phyloP scores from a whole-genome alignment of 2,329 filamentous ascomycete species.

The Myriosclerotinia duriaeana region DNA sequence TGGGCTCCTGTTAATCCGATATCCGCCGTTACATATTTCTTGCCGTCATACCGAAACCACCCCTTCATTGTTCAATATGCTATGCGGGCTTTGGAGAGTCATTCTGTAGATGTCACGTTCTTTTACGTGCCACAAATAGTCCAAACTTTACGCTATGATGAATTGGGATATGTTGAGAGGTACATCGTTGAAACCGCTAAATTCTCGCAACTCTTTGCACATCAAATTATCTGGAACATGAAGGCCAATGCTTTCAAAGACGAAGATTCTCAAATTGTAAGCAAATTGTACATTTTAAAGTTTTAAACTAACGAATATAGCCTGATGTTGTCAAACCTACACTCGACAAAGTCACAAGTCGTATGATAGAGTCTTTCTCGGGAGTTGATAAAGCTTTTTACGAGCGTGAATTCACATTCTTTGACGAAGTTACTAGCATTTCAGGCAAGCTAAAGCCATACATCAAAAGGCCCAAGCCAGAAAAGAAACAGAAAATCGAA shows the following conservation, averaged over 20 bases:
- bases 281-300: slow-evolving; percentile 37
- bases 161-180: slow-evolving; percentile 87
- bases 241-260: slow-evolving; percentile 99
- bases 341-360: slow-evolving; percentile 83
- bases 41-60: slow-evolving; percentile 87
- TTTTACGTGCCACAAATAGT: slow-evolving; percentile 99
- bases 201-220: slow-evolving; percentile 96
- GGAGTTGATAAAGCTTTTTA: slow-evolving; percentile 80
- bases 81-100: slow-evolving; percentile 89
- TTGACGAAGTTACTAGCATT: slow-evolving; percentile 91
- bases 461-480: slow-evolving; percentile 87
- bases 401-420: slow-evolving; percentile 95
- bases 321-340: slow-evolving; percentile 92
- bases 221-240: slow-evolving; percentile 99
- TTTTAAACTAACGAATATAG: slow-evolving; percentile 42
- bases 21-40: slow-evolving; percentile 88
- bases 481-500: slow-evolving; percentile 99
- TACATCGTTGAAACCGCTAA: slow-evolving; percentile 97
- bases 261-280: slow-evolving; percentile 80
- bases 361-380: slow-evolving; percentile 81
- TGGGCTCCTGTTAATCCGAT: slow-evolving; percentile 93
- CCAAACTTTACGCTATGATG: slow-evolving; percentile 89
- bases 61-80: slow-evolving; percentile 95
- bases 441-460: slow-evolving; percentile 94
- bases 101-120: slow-evolving; percentile 95